Base-by-base conservation (phyloP, 2,329 filamentous ascomycete species). In the Sclerotinia borealis region DNA sequence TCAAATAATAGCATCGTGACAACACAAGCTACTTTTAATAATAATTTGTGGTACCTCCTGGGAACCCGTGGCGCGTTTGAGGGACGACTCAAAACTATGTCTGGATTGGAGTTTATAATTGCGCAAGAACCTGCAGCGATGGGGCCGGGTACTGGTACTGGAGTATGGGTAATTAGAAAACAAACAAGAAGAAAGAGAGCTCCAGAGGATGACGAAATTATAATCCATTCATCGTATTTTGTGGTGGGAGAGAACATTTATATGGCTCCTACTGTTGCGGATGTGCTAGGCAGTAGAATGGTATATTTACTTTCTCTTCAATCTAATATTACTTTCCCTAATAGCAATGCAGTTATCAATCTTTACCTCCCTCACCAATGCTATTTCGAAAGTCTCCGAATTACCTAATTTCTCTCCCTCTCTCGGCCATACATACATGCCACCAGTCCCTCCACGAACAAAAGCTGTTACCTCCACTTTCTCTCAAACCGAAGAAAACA, bases 91-190 rank as follows among this genome's bases (percentile, higher is more conserved):
- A 81, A 80, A 68, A 84, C 82, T 63, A 89, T 89, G 86, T 81
- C 82, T 1, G 86, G 86, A 3, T 77, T 88, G 54, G 86, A 89
- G 76, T 89, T 85, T 72, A 79, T 87, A 58, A 85, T 89, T 59
- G 84, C 84, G 43, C 83, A 88, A 71, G 84, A 86, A 68, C 85
- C 85, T 1, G 84, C 84, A 34, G 85, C 88, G 74, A 85, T 81
- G 70, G 83, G 80, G 0, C 84, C 84, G 0, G 84, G 84, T n/a
- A 78, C 76, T 43, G 81, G 81, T 27, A 88, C 85, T 0, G 86
- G 85, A 34, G 85, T 89, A 10, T 89, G 86, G 86, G 83, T 88
- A 34, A 87, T 89, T 68, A 82, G 85, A 71, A 89, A 89, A 77
- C 86, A 89, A 75, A 85, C 81, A 31, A 78, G 86, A 56, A 79